Percentiles rank a stretch among this genome's conserved stretches.
Evolutionary conservation across 352 stramenopile species (phyloP).

Genomic region (Aphanomyces astaci): DNA sequence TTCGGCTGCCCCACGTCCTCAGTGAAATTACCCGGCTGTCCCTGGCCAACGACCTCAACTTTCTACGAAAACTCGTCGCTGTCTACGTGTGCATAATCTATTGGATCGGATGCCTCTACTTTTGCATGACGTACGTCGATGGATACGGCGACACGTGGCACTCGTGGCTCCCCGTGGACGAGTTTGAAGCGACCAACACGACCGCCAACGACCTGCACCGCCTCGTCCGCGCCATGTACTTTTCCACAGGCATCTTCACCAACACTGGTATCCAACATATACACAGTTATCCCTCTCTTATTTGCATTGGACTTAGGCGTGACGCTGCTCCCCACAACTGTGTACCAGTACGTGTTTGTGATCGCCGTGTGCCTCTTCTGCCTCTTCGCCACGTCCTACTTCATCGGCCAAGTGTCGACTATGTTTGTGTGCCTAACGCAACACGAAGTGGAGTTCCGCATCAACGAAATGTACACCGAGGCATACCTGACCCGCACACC

Average conservation of each 20-base stretch:
- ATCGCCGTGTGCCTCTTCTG: slow-evolving; percentile 49
- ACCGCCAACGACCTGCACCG: slow-evolving; percentile 30
- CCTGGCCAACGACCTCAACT: slow-evolving; percentile 53
- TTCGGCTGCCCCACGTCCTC: slow-evolving; percentile 18
- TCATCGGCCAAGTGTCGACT: slow-evolving; percentile 63
- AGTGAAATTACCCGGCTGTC: slow-evolving; percentile 51
- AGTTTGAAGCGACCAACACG: slow-evolving; percentile 28
- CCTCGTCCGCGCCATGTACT: slow-evolving; percentile 47
- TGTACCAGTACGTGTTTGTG: slow-evolving; percentile 38
- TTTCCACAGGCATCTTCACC: slow-evolving; percentile 48
- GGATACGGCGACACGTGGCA: slow-evolving; percentile 42
- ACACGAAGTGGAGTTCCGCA: slow-evolving; percentile 62
- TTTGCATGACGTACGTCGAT: slow-evolving; percentile 41
- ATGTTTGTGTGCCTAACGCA: slow-evolving; percentile 64
- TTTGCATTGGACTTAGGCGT: not conserved
- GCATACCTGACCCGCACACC: slow-evolving; percentile 47
- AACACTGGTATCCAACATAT: no score
- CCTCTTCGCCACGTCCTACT: slow-evolving; percentile 52
- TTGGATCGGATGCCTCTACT: slow-evolving; percentile 50
- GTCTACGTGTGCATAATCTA: slow-evolving; percentile 56
- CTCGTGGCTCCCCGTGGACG: slow-evolving; percentile 35
- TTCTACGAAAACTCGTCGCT: slow-evolving; percentile 35
- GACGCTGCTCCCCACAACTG: slow-evolving; percentile 43
- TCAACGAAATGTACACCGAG: slow-evolving; percentile 61
- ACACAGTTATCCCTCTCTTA: not conserved